Evolutionary conservation across 768 basidiomycete species (phyloP).

Genomic region (Lentinus brumalis): DNA sequence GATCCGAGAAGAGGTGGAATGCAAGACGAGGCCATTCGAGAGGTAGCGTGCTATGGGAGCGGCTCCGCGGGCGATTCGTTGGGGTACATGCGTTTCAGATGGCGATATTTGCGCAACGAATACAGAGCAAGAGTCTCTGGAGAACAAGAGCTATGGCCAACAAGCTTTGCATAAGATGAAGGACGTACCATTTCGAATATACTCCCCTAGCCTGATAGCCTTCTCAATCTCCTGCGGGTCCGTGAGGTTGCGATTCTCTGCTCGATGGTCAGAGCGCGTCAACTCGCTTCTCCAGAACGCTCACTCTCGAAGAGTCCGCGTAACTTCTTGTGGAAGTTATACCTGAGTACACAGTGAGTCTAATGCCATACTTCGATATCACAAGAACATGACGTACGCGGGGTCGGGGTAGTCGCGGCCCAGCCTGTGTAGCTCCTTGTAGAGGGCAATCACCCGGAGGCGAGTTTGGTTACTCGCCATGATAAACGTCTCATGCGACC

Average conservation of each 20-base stretch:
- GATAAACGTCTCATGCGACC: constrained; percentile 6
- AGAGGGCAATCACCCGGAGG: constrained; percentile 67
- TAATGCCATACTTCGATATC: too few relatives aligned
- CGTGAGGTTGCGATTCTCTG: constrained; percentile 69
- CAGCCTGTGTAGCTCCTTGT: constrained; percentile 81
- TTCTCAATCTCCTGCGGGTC: constrained; percentile 74
- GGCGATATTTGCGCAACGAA: constrained; percentile 79
- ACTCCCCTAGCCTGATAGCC: constrained; percentile 74
- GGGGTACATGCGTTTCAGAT: constrained; percentile 73
- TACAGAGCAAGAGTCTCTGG: constrained; percentile 83
- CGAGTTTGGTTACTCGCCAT: constrained; percentile 59
- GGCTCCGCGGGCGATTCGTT: constrained; percentile 16
- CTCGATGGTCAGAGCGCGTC: not conserved
- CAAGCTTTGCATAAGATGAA: not conserved
- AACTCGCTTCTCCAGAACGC: constrained; percentile 22
- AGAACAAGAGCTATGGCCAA: not conserved
- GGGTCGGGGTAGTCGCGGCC: constrained; percentile 85
- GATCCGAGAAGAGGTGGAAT: not conserved
- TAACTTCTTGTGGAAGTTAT: constrained; percentile 76
- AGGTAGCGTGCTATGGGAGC: constrained; percentile 1
- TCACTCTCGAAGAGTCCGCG: constrained; percentile 74
- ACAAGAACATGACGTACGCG: constrained; percentile 49
- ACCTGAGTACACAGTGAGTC: constrained; percentile 42
- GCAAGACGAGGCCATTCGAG: not conserved
- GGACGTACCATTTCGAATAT: constrained; percentile 78